A percentile compares a stretch with the other conserved stretches of the same genome.
Evolutionary conservation across 805 yeast species (phyloP).

Genomic region (Pichia thaimueangensis): DNA sequence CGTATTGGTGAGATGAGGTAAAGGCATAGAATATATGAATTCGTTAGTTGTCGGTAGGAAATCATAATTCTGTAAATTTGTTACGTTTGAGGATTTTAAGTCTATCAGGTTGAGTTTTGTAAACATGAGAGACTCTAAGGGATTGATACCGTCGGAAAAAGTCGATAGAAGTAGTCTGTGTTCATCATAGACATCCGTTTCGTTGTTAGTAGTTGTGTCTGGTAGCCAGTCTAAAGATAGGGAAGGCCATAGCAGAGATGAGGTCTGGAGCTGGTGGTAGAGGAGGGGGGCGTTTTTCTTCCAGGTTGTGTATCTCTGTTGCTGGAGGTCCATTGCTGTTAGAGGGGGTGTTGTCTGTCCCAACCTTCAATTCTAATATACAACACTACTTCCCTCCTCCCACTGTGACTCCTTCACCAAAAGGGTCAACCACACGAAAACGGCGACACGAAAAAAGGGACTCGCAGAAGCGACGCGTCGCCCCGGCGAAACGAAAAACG

Average conservation of each 20-base stretch:
- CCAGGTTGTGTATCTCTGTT: constrained; percentile 41
- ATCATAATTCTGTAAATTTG: constrained; percentile 19
- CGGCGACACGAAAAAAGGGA: no score
- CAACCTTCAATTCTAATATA: no score
- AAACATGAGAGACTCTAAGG: constrained; percentile 22
- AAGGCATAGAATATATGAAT: constrained; percentile 19
- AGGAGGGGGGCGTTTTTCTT: constrained; percentile 54
- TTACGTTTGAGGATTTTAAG: neutral
- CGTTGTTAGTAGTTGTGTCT: constrained; percentile 28
- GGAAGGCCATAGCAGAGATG: constrained; percentile 60
- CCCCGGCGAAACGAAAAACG: no score
- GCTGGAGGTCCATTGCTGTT: neutral
- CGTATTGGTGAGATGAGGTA: constrained; percentile 10
- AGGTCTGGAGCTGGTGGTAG: constrained; percentile 47
- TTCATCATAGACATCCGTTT: neutral
- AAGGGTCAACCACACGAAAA: no score
- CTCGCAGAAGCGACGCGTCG: no score
- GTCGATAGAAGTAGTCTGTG: constrained; percentile 54
- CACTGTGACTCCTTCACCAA: no score
- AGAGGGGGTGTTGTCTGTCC: neutral
- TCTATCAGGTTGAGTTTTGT: constrained; percentile 1
- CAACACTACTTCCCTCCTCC: no score
- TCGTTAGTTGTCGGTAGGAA: constrained; percentile 33
- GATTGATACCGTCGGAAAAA: constrained; percentile 48
- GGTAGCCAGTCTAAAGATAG: constrained; percentile 58